phyloP scores from a whole-genome alignment of 2,329 filamentous ascomycete genomes.

The Cylindrodendrum hubeiense region DNA sequence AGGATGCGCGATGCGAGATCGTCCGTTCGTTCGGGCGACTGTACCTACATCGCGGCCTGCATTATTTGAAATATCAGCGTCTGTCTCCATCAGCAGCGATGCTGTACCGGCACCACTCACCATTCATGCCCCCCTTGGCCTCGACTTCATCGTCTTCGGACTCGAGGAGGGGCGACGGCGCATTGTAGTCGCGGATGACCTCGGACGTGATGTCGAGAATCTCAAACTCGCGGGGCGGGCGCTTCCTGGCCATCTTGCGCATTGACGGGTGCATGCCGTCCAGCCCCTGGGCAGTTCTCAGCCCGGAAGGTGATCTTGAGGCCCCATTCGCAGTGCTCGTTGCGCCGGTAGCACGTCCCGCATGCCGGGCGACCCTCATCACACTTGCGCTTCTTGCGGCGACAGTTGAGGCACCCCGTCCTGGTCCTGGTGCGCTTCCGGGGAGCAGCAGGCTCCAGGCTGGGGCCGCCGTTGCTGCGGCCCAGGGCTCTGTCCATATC shows the following conservation, averaged over 20 bases:
- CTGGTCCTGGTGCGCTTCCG: conserved; percentile 50
- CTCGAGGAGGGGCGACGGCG: conserved; percentile 37
- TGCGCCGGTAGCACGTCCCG: conserved; percentile 48
- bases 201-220: conserved; percentile 53
- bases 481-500: conserved; percentile 31
- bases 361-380: conserved; percentile 52
- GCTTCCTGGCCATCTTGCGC: conserved; percentile 44
- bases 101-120: conserved; percentile 21
- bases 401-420: conserved; percentile 54
- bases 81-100: background rate
- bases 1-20: background rate
- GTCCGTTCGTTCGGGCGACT: conserved; percentile 9
- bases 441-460: conserved; percentile 11
- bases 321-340: conserved; percentile 52
- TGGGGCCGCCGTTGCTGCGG: conserved; percentile 3
- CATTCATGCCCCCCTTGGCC: background rate
- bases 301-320: conserved; percentile 53
- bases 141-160: conserved; percentile 31
- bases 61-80: background rate
- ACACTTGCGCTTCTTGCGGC: conserved; percentile 54
- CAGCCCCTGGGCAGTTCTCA: conserved; percentile 52
- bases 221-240: conserved; percentile 47
- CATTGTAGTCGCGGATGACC: conserved; percentile 52
- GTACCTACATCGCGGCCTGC: conserved; percentile 2
- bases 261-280: conserved; percentile 50